Base-by-base conservation (phyloP, 495 filamentous ascomycete species). In the Trichoderma gamsii region DNA sequence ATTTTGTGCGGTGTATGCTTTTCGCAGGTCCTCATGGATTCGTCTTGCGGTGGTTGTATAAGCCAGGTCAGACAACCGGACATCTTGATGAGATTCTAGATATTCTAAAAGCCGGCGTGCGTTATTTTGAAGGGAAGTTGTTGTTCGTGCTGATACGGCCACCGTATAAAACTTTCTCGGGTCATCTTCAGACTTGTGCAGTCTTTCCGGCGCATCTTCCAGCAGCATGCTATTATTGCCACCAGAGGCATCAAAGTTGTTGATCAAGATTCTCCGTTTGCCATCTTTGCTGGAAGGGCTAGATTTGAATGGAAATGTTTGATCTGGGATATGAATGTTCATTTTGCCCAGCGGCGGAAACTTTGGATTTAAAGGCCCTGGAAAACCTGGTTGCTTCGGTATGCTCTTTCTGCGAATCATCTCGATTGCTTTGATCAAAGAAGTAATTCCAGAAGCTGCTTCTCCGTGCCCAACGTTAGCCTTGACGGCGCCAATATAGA, bases 391-490 rank as follows among this genome's bases (percentile, higher is more conserved):
- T 69, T 95, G 92, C 9, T 91, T 89, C 9, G 92, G 92, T 64
- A 97, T 96, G 44, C 81, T 82, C 72, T 88, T 90, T 73, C 94
- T 89, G 76, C 89, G 83, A 76, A 97, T 79, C 93, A 97, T 97
- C 77, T 96, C 75, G 63, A 97, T 76, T 1, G 94, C 87, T 78
- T 97, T 97, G 75, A 92, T 83, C 23, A 97, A 81, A 3, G 90
- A 87, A 2, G 89, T 89, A 44, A 95, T 85, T 67, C 93, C 93
- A 51, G 93, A 95, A 0, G 89, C 92, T 51, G 92, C 90, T 74
- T 97, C 93, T 41, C 89, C 92, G 76, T 97, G 93, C 1, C 93
- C 93, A 38, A 97, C 83, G 68, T 97, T 97, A 1, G 93, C 85
- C 73, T 97, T 97, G 46, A 92, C 87, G 0, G 93, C 87, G n/a